Evolutionary conservation across 179 eudicot species (phyloP).

Genomic region (Corrigiola litoralis): DNA sequence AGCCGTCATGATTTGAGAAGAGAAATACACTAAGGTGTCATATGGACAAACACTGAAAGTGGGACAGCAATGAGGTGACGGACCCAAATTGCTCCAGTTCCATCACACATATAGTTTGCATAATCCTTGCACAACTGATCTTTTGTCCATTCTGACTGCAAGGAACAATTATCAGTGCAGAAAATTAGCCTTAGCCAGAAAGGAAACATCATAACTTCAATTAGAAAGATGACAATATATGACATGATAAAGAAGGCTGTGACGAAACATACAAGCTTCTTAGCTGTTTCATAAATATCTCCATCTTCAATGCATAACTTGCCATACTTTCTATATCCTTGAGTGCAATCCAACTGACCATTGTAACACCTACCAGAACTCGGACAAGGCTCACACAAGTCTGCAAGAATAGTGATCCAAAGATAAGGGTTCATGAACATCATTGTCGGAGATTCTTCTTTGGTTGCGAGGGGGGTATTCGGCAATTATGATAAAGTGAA

Average conservation of each 20-base stretch:
- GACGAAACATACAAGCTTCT: conserved; percentile 52
- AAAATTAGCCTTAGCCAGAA: background rate
- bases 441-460: background rate
- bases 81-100: conserved; percentile 73
- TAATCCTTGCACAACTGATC: conserved; percentile 59
- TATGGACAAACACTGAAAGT: background rate
- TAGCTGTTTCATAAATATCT: conserved; percentile 56
- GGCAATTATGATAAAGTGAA: background rate
- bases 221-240: background rate
- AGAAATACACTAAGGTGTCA: background rate
- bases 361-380: conserved; percentile 61
- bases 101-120: conserved; percentile 63
- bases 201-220: background rate
- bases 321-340: conserved; percentile 65
- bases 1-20: background rate
- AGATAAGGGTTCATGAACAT: background rate
- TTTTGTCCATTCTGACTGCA: conserved; percentile 66
- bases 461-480: background rate
- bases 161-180: background rate
- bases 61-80: conserved; percentile 25
- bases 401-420: conserved; percentile 33
- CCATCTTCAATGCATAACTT: conserved; percentile 75
- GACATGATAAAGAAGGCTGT: background rate
- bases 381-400: conserved; percentile 85
- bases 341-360: conserved; percentile 69